Percentiles rank a stretch among this genome's conserved stretches.
Evolutionary conservation across 164 flowering plant species (phyloP).

Genomic region (Vitis labrusca): DNA sequence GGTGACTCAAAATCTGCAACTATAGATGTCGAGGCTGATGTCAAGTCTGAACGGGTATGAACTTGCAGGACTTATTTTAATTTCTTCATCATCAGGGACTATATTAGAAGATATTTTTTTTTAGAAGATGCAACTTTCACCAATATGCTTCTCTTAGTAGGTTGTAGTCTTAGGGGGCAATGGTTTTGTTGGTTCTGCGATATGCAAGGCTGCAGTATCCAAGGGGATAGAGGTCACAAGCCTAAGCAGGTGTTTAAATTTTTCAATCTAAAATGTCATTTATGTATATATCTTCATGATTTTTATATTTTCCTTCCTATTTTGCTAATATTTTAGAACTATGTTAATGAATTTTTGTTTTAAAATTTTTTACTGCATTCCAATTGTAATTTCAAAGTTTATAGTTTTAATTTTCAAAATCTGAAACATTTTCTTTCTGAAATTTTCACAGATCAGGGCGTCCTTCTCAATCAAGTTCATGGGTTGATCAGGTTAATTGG

Average conservation of each 20-base stretch:
- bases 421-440: conserved; percentile 9
- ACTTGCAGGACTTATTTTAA: not conserved
- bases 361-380: not conserved
- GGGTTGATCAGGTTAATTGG: conserved; percentile 96
- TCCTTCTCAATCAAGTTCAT: conserved; percentile 64
- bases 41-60: conserved; percentile 74
- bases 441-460: conserved; percentile 76
- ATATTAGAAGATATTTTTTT: conserved; percentile 1
- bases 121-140: conserved; percentile 8
- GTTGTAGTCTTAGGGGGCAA: conserved; percentile 93
- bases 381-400: not conserved
- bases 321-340: not conserved
- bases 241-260: conserved; percentile 76
- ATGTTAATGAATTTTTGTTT: not conserved
- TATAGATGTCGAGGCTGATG: conserved; percentile 84
- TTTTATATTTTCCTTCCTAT: not conserved
- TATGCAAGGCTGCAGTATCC: conserved; percentile 94
- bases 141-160: conserved; percentile 38
- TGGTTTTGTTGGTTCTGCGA: conserved; percentile 97
- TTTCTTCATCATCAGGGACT: conserved; percentile 6
- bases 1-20: conserved; percentile 45
- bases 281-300: not conserved
- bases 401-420: not conserved
- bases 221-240: conserved; percentile 87
- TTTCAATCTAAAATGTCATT: conserved; percentile 1